Conservation (phyloP, 2,329 filamentous ascomycete genomes). For the Clarireedia sp. region DNA sequence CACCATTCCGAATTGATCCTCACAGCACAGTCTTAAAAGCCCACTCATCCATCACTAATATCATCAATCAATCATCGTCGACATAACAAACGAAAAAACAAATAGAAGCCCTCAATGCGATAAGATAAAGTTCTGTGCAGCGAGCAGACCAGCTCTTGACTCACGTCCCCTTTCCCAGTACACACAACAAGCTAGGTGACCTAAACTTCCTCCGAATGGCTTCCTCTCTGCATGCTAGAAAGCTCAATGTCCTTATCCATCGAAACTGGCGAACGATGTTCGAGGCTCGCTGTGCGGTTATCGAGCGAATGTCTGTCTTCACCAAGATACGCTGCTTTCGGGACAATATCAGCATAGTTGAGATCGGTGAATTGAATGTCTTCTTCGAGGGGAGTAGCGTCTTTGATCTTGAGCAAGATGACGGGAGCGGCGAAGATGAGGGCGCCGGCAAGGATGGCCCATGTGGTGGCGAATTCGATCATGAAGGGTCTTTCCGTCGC, state of each 20-base stretch:
- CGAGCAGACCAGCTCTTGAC: background rate
- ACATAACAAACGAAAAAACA: background rate
- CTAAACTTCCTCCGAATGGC: background rate
- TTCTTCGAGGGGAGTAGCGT: slow-evolving; percentile 67
- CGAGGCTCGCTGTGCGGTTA: background rate
- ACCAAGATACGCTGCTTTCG: background rate
- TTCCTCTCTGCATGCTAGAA: background rate
- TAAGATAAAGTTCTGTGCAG: background rate
- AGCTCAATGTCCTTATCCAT: background rate
- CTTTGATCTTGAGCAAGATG: slow-evolving; percentile 67
- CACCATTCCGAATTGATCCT: background rate
- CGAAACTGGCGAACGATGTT: background rate
- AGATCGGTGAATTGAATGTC: slow-evolving; percentile 81
- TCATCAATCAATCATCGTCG: background rate
- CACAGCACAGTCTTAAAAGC: background rate
- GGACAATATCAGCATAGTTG: slow-evolving; percentile 60
- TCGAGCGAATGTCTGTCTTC: background rate
- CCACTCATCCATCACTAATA: background rate
- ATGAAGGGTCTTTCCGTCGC: slow-evolving; percentile 53
- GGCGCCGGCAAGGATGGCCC: slow-evolving; percentile 66
- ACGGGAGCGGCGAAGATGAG: slow-evolving; percentile 70
- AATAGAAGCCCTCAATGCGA: background rate
- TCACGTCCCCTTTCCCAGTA: too few relatives aligned
- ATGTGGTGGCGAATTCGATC: slow-evolving; percentile 63
- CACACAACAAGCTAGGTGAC: too few relatives aligned